Percentiles rank a stretch among this genome's conserved stretches.
phyloP scores from a whole-genome alignment of 83 land plant genomes.

The Picea mariana region DNA sequence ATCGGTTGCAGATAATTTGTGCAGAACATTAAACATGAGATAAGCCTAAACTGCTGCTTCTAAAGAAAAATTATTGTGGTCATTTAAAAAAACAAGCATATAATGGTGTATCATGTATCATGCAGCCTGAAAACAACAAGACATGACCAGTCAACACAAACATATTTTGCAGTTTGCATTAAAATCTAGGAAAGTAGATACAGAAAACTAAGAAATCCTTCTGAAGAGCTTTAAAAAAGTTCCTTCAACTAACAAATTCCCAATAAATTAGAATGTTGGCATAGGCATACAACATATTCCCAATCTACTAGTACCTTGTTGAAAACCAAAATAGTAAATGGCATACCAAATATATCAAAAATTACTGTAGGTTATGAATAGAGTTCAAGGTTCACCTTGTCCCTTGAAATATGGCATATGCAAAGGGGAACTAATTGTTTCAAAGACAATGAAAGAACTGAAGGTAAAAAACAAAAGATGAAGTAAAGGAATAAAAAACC shows the following conservation, averaged over 20 bases:
- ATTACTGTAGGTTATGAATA: too few relatives aligned
- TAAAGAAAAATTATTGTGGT: neutral
- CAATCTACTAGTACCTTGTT: too few relatives aligned
- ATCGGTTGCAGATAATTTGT: neutral
- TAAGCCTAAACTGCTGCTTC: constrained; percentile 3
- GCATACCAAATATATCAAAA: too few relatives aligned
- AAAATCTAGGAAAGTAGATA: neutral
- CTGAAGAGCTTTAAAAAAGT: neutral
- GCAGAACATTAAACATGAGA: neutral
- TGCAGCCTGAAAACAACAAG: neutral
- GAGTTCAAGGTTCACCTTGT: too few relatives aligned
- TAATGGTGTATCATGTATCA: neutral
- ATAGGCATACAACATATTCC: too few relatives aligned
- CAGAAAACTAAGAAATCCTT: neutral
- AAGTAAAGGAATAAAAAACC: too few relatives aligned
- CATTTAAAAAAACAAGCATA: neutral
- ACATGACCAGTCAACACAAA: neutral
- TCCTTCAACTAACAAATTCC: neutral
- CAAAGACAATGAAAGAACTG: too few relatives aligned
- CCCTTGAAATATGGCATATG: too few relatives aligned
- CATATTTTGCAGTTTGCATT: neutral
- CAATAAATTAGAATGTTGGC: neutral
- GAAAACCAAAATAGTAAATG: too few relatives aligned
- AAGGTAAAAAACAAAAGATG: too few relatives aligned
- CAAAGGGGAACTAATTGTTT: too few relatives aligned